Base-by-base conservation (phyloP, 73 alveolate species). In the Paramecium sexaurelia region DNA sequence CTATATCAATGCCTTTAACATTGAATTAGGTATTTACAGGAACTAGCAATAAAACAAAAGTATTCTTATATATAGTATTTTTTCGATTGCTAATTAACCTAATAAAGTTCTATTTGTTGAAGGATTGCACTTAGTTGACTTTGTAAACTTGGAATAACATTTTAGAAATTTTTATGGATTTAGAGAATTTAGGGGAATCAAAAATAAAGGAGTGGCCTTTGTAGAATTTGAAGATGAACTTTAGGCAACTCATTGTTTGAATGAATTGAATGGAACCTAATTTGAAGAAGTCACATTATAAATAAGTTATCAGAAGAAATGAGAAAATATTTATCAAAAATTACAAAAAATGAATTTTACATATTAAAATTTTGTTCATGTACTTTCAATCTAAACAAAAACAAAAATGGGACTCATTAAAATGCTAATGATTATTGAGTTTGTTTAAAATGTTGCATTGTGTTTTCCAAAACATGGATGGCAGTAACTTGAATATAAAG, bases 201-300 rank as follows among this genome's bases (percentile, higher is more conserved):
- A 78, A 78, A 43, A 43, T 37, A 88, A 88, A 43, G 87, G 91
- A 8, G 94, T 88, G 55, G 94, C 94, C 27, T 88, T 88, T 61
- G 94, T 88, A 6, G 94, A 88, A 88, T 88, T 68, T 41, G 94
- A 88, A 69, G 94, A 88, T 19, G 94, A 88, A 41, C 29, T 68
- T 6, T 37, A 88, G 41, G 94, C 94, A 78, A 78, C 90, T 24
- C 90, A 78, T 78, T 78, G 90, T 45, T 39, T 78, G 32, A 78
- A 78, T 78, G 90, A 78, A 78, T 43, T 78, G 17, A 78, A 78
- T 78, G 90, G 75, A 11, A 78, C 75, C 29, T 27, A 78, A 9
- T 78, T 78, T 43, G 90, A 78, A 33, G 90, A 40, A 29, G 90
- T 78, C 45, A 78, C 73, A 22, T 39, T 78, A 26, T 39, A 78